phyloP scores from a whole-genome alignment of 495 filamentous ascomycete genomes.

The Massariosphaeria phaeospora region DNA sequence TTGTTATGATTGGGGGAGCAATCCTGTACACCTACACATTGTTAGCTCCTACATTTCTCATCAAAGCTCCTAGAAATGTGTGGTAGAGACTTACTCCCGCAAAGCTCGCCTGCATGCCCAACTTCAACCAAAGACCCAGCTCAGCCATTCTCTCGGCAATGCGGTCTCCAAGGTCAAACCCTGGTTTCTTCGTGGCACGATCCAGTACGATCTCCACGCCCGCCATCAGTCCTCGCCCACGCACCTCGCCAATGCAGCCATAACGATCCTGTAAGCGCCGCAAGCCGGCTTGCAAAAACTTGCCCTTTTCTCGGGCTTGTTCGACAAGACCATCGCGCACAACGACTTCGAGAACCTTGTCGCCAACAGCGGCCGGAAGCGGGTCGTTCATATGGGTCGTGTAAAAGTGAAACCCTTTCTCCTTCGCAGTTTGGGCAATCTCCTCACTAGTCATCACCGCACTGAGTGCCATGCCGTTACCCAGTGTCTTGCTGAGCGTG shows the following conservation, averaged over 20 bases:
- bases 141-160: constrained; percentile 46
- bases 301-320: constrained; percentile 42
- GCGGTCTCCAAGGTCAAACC: constrained; percentile 44
- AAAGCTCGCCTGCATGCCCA: constrained; percentile 49
- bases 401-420: constrained; percentile 41
- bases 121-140: constrained; percentile 51
- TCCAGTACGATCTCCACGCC: constrained; percentile 53
- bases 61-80: no score
- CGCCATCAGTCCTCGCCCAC: constrained; percentile 50
- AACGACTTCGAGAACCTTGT: constrained; percentile 54
- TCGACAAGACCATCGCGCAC: constrained; percentile 47
- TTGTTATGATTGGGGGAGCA: constrained; percentile 54
- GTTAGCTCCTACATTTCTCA: no score
- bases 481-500: constrained; percentile 51
- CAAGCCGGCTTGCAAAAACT: constrained; percentile 44
- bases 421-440: constrained; percentile 44
- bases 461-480: constrained; percentile 50
- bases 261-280: constrained; percentile 45
- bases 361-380: constrained; percentile 50
- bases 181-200: constrained; percentile 43
- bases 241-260: constrained; percentile 53
- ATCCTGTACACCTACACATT: constrained; percentile 54
- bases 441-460: constrained; percentile 48
- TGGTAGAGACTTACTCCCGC: no score
- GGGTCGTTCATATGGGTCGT: constrained; percentile 54